A percentile compares a stretch with the other conserved stretches of the same genome.
These are phyloP conservation scores for Puccinia coronata DNA, from an alignment of 1,284 basidiomycete species.

Conservation along the genomic window DNA sequence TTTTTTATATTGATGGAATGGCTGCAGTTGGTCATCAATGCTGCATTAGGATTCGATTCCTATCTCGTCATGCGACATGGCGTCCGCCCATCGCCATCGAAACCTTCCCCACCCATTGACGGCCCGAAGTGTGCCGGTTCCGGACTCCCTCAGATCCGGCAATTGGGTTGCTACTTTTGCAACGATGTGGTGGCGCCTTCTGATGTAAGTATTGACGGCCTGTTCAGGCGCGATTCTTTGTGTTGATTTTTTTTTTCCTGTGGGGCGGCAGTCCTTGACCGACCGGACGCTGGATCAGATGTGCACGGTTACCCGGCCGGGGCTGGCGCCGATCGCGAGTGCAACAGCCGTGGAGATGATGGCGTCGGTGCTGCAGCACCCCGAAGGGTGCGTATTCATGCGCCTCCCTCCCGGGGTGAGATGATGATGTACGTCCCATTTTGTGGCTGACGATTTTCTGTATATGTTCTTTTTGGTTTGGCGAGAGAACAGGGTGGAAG, in stretches of 20 bases:
- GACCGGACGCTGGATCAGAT: slow-evolving; percentile 97
- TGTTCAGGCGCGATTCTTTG: too few relatives aligned
- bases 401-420: background rate
- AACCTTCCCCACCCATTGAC: slow-evolving; percentile 55
- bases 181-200: slow-evolving; percentile 96
- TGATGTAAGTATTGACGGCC: slow-evolving; percentile 66
- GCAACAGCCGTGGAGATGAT: slow-evolving; percentile 89
- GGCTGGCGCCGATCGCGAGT: slow-evolving; percentile 86
- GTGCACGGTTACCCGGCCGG: slow-evolving; percentile 98
- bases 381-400: slow-evolving; percentile 68
- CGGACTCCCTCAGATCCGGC: slow-evolving; percentile 47
- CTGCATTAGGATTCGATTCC: slow-evolving; percentile 92
- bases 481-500: slow-evolving; percentile 61
- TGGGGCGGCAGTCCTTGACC: slow-evolving; percentile 71
- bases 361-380: slow-evolving; percentile 85
- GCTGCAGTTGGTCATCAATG: slow-evolving; percentile 81
- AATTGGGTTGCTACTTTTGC: slow-evolving; percentile 93
- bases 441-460: too few relatives aligned
- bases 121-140: slow-evolving; percentile 57
- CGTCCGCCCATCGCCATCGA: slow-evolving; percentile 61
- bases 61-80: slow-evolving; percentile 98
- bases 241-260: too few relatives aligned
- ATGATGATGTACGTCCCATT: too few relatives aligned
- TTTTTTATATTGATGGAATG: background rate
- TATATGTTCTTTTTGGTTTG: slow-evolving; percentile 60